These are phyloP conservation scores for Dillenia turbinata DNA, from an alignment of 164 flowering plant genomes.

Conservation along the genomic window DNA sequence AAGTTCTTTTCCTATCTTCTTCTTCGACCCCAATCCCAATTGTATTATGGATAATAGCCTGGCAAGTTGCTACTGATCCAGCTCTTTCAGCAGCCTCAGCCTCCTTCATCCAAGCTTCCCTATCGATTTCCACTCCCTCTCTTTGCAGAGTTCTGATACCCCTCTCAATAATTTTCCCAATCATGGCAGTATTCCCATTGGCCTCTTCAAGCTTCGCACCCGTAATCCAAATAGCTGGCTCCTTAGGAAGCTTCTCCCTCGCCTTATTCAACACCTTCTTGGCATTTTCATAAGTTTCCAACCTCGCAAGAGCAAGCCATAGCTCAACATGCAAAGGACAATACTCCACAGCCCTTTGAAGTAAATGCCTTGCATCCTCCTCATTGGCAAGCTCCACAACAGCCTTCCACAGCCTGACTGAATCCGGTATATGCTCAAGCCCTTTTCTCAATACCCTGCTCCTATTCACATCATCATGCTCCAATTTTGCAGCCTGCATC, in stretches of 20 bases:
- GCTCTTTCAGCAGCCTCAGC: constrained; percentile 96
- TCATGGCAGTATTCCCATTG: constrained; percentile 67
- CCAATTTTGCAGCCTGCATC: constrained; percentile 85
- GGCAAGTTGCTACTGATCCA: constrained; percentile 83
- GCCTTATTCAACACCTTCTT: constrained; percentile 83
- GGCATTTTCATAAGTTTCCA: constrained; percentile 82
- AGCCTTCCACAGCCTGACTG: constrained; percentile 94
- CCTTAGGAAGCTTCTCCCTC: constrained; percentile 75
- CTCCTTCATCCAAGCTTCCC: constrained; percentile 95
- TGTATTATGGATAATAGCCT: constrained; percentile 71
- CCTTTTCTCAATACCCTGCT: constrained; percentile 87
- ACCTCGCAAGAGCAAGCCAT: constrained; percentile 92
- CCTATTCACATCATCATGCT: constrained; percentile 65
- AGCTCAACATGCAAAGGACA: constrained; percentile 88
- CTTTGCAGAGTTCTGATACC: constrained; percentile 74
- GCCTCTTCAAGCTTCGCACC: constrained; percentile 97
- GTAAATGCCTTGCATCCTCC: constrained; percentile 81
- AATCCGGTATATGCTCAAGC: constrained; percentile 83
- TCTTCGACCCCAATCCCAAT: constrained; percentile 92
- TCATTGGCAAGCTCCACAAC: constrained; percentile 90
- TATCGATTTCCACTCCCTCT: constrained; percentile 73
- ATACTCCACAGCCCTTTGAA: constrained; percentile 88
- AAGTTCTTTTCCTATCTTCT: constrained; percentile 88
- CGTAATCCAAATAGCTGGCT: constrained; percentile 90
- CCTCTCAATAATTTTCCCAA: constrained; percentile 82